Evolutionary conservation across 495 filamentous ascomycete species (phyloP).

Genomic region (Schizothecium vesticola): DNA sequence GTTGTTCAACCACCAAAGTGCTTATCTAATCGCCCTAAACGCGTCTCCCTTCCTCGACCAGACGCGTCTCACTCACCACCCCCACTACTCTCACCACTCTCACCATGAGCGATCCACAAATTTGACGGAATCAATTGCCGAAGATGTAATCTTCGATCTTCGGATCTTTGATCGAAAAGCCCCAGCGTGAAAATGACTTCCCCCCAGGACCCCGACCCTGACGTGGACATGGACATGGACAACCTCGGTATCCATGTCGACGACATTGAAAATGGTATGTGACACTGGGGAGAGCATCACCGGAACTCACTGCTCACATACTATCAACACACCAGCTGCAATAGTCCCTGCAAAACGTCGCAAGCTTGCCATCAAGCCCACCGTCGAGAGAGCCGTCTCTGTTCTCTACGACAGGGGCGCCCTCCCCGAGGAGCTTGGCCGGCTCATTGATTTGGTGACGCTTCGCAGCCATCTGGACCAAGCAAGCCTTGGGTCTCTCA

Average conservation of each 20-base stretch:
- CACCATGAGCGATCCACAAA: neutral
- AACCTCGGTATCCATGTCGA: constrained; percentile 21
- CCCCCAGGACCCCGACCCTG: neutral
- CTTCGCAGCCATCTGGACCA: constrained; percentile 68
- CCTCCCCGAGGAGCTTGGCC: constrained; percentile 50
- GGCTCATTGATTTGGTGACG: constrained; percentile 63
- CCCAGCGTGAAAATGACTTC: neutral
- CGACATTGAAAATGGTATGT: constrained; percentile 25
- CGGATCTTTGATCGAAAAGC: neutral
- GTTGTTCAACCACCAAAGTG: neutral
- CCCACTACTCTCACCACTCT: neutral
- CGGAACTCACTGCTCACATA: constrained; percentile 8
- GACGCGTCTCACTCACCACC: neutral
- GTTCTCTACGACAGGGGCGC: constrained; percentile 64
- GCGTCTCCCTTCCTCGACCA: neutral
- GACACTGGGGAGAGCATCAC: neutral
- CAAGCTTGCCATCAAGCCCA: constrained; percentile 35
- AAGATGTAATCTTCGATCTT: neutral
- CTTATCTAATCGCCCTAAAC: neutral
- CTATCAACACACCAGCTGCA: constrained; percentile 32
- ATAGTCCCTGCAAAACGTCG: constrained; percentile 47
- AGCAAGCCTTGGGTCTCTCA: constrained; percentile 55
- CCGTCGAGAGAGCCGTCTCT: constrained; percentile 43
- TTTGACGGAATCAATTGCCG: neutral
- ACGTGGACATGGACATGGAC: neutral